A percentile compares a stretch with the other conserved stretches of the same genome.
These are phyloP conservation scores for Paecilomyces variotii DNA, from an alignment of 2,329 filamentous ascomycete genomes.

Conservation along the genomic window DNA sequence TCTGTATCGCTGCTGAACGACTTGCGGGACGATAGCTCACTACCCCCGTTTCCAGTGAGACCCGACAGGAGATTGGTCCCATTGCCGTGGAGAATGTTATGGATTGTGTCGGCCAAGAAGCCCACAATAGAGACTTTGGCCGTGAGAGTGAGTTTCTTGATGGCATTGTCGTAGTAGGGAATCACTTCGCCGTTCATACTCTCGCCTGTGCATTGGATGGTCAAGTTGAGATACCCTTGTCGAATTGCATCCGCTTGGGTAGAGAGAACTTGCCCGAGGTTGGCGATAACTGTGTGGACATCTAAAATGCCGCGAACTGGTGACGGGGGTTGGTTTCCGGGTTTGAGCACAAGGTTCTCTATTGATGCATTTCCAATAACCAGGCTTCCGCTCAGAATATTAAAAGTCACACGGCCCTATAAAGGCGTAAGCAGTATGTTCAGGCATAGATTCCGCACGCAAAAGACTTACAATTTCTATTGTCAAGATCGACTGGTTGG, in stretches of 20 bases:
- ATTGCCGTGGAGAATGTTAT: constrained; percentile 1
- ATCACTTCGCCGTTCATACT: constrained; percentile 21
- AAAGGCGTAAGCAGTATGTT: background rate
- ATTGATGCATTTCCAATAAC: constrained; percentile 45
- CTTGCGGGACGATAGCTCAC: too few species aligned
- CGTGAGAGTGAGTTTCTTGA: constrained; percentile 21
- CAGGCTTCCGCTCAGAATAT: constrained; percentile 41
- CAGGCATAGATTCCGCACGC: background rate
- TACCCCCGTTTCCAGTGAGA: background rate
- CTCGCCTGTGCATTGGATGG: constrained; percentile 19
- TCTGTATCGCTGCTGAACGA: too few species aligned
- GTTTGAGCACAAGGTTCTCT: constrained; percentile 42
- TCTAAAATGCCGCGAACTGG: constrained; percentile 44
- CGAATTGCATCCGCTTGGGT: constrained; percentile 17
- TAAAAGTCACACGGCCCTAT: constrained; percentile 45
- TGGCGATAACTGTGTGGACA: constrained; percentile 27
- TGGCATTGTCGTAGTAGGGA: constrained; percentile 27
- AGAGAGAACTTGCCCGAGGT: constrained; percentile 17
- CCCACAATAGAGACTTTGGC: constrained; percentile 19
- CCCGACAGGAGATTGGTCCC: background rate
- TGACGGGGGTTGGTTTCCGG: constrained; percentile 43
- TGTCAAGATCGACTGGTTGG: constrained; percentile 51
- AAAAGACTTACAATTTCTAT: constrained; percentile 35
- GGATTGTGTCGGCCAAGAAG: constrained; percentile 22
- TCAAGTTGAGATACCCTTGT: constrained; percentile 19